Conservation (phyloP, 106 monocot genomes). For the Posidonia australis region DNA sequence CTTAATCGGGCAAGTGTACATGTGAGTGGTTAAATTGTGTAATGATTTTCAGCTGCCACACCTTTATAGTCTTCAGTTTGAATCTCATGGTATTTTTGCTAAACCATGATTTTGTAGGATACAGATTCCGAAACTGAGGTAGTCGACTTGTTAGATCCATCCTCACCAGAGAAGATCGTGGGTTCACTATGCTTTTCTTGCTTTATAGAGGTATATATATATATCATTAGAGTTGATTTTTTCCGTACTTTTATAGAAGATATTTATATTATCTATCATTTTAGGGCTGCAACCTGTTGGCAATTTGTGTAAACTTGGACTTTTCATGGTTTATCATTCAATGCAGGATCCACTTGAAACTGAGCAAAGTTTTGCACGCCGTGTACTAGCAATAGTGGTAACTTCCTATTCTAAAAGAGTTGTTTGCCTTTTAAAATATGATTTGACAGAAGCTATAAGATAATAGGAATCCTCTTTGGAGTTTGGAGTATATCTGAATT, state of each 20-base stretch:
- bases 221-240: background rate
- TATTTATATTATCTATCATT: background rate
- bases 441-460: too few relatives aligned
- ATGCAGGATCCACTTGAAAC: conserved; percentile 91
- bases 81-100: background rate
- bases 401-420: background rate
- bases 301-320: conserved; percentile 1
- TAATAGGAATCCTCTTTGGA: too few relatives aligned
- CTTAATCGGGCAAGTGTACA: conserved; percentile 42
- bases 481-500: too few relatives aligned
- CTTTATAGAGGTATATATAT: conserved; percentile 75
- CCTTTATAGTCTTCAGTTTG: background rate
- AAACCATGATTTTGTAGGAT: conserved; percentile 29
- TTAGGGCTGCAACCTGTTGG: background rate
- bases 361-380: conserved; percentile 70
- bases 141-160: conserved; percentile 52
- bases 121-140: conserved; percentile 30
- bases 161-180: conserved; percentile 35
- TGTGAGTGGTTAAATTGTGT: background rate
- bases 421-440: too few relatives aligned
- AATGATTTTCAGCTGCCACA: background rate
- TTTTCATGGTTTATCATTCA: background rate
- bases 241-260: background rate
- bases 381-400: conserved; percentile 82
- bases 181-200: conserved; percentile 62